Base-by-base conservation (phyloP, 2,329 filamentous ascomycete species). In the Monilinia aucupariae region DNA sequence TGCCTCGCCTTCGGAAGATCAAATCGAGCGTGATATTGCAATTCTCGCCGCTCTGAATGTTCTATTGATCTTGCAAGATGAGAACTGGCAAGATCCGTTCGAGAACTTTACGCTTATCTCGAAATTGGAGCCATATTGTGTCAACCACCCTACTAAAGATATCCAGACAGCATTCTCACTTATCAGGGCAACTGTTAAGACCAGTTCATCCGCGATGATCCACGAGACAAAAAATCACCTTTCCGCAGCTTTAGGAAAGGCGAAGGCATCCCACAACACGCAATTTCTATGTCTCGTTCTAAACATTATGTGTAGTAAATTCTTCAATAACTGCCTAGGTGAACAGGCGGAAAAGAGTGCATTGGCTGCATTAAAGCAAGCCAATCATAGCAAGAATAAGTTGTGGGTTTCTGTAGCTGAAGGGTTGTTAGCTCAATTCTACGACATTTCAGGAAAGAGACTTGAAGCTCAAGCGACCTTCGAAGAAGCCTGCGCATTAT, bases 221-320 rank as follows among this genome's bases (percentile, higher is more conserved):
- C 86, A 90, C 64, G 84, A 88, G 66, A 87, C 89, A 62, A 97
- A 96, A 75, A 83, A 87, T 48, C 85, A 88, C 71, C 87, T 97
- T 61, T 86, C 90, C 65, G 80, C 82, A 47, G 89, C 91, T 2
- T 81, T 96, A 49, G 81, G 82, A 47, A 84, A 85, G 3, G 87
- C 90, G 15, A 87, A 88, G 67, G 79, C 80, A 9, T 86, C 88
- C 10, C 80, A 81, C 61, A 96, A 96, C 73, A 85, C 85, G 37
- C 89, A 96, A 67, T 88, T 92, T 61, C 82, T 92, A n/a, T 87
- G 87, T 54, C 89, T 97, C 67, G 87, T 89, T 7, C 83, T 97
- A 64, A 92, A 87, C 68, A 87, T 94, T 67, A 96, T 97, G 89
- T 88, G 89, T 59, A 86, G 83, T 71, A 84, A 86, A 59, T 89